Percentiles rank a stretch among this genome's conserved stretches.
Evolutionary conservation across 2,329 filamentous ascomycete species (phyloP).

Genomic region (Pseudopyrenochaeta lycopersici): DNA sequence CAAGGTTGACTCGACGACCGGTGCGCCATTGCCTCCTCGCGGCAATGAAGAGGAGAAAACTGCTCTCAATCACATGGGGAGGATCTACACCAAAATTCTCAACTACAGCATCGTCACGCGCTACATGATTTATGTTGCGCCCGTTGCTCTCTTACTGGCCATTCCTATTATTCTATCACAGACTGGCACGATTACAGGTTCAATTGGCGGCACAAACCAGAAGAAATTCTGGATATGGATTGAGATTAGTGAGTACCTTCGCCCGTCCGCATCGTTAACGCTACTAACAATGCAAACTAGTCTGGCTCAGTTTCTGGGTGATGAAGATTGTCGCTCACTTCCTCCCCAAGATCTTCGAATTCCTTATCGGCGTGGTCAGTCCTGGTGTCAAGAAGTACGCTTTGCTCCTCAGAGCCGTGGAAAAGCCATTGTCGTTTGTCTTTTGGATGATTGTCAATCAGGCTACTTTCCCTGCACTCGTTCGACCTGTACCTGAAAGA

Average conservation of each 20-base stretch:
- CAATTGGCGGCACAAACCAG: conserved; percentile 65
- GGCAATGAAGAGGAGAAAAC: conserved; percentile 62
- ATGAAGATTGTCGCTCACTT: conserved; percentile 68
- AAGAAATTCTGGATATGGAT: conserved; percentile 72
- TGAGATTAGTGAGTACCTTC: conserved; percentile 60
- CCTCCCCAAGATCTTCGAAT: conserved; percentile 67
- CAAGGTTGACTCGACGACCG: conserved; percentile 40
- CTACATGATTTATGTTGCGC: conserved; percentile 70
- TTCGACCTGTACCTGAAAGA: conserved; percentile 19
- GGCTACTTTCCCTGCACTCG: conserved; percentile 64
- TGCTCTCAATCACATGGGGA: conserved; percentile 65
- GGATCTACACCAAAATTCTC: conserved; percentile 67
- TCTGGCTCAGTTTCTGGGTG: conserved; percentile 71
- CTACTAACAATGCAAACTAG: conserved; percentile 26
- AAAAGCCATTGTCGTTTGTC: conserved; percentile 68
- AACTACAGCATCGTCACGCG: conserved; percentile 70
- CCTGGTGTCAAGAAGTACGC: conserved; percentile 72
- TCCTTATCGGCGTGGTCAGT: conserved; percentile 69
- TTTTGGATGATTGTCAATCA: conserved; percentile 68
- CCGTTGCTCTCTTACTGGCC: conserved; percentile 65
- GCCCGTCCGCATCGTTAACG: not conserved
- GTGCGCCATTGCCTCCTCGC: conserved; percentile 32
- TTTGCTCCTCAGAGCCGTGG: conserved; percentile 64
- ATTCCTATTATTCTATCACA: conserved; percentile 71
- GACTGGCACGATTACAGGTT: conserved; percentile 48